Conservation (phyloP, 768 basidiomycete genomes). For the Cystoderma amianthinum region DNA sequence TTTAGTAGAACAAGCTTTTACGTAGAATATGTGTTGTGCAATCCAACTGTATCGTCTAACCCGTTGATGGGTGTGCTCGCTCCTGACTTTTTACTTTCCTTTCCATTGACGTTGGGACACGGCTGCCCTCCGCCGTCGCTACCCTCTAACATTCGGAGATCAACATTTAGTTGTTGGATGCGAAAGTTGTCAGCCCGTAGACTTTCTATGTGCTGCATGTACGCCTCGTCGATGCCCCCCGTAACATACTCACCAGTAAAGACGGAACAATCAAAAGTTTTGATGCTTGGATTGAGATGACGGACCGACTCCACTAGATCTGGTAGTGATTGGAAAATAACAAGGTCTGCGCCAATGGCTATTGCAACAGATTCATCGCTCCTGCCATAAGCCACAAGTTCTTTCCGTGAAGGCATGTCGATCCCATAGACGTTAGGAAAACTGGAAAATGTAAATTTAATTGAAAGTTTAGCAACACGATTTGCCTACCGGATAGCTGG, state of each 20-base stretch:
- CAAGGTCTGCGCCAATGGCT: constrained; percentile 89
- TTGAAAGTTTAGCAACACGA: not conserved
- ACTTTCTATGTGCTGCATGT: constrained; percentile 68
- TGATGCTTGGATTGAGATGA: constrained; percentile 73
- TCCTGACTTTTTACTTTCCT: constrained; percentile 12
- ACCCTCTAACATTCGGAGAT: constrained; percentile 23
- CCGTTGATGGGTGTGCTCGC: constrained; percentile 47
- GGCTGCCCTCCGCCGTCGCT: constrained; percentile 21
- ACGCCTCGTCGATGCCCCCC: constrained; percentile 81
- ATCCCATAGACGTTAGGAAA: constrained; percentile 97
- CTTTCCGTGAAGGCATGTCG: constrained; percentile 95
- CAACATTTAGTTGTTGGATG: constrained; percentile 33
- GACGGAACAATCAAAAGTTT: constrained; percentile 90
- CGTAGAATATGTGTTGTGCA: constrained; percentile 59
- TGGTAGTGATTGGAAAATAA: constrained; percentile 89
- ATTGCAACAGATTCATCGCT: constrained; percentile 64
- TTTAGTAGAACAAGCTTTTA: not conserved
- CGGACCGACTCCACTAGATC: constrained; percentile 85
- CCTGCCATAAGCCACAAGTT: constrained; percentile 84
- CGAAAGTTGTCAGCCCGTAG: constrained; percentile 81
- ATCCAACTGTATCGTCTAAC: constrained; percentile 69
- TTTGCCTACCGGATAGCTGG: constrained; percentile 79
- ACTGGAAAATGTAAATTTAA: constrained; percentile 26
- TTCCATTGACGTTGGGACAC: not conserved
- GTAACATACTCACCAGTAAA: constrained; percentile 98